Percentiles rank a stretch among this genome's conserved stretches.
phyloP scores from a whole-genome alignment of 2,329 filamentous ascomycete genomes.

The Cladophialophora yegresii region DNA sequence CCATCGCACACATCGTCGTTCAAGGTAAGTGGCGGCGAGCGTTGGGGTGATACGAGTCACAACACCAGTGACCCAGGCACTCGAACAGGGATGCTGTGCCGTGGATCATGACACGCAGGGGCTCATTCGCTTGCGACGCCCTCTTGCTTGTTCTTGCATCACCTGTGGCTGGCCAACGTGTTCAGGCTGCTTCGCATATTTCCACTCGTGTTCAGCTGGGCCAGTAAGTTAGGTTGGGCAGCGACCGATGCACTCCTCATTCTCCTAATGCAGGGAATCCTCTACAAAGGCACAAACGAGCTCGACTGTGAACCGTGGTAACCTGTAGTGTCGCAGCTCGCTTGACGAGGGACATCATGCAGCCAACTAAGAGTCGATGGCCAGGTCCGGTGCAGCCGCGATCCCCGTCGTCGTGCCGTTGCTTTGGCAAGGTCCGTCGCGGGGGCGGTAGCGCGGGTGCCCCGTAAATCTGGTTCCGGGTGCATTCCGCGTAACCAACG shows the following conservation, averaged over 20 bases:
- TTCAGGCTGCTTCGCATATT: neutral
- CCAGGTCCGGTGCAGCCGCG: conserved; percentile 14
- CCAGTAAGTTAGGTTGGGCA: conserved; percentile 1
- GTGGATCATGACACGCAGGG: neutral
- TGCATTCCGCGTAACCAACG: conserved; percentile 5
- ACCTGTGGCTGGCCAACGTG: neutral
- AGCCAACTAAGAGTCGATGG: conserved; percentile 13
- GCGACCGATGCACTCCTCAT: conserved; percentile 2
- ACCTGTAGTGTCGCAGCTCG: neutral
- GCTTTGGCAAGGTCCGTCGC: conserved; percentile 10
- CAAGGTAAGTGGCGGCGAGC: conserved; percentile 21
- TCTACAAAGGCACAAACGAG: neutral
- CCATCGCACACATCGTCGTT: conserved; percentile 8
- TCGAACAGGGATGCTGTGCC: neutral
- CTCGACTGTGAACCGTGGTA: neutral
- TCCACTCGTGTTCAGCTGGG: neutral
- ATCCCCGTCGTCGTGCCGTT: conserved; percentile 13
- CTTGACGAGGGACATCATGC: neutral
- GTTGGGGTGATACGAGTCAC: conserved; percentile 17
- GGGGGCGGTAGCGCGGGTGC: conserved; percentile 13
- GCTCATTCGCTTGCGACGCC: neutral
- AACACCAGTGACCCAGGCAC: neutral
- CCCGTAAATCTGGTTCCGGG: conserved; percentile 9
- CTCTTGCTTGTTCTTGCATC: neutral
- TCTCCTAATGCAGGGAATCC: neutral